phyloP scores from a whole-genome alignment of 345 rosid species.

The Capsella bursapastoris region DNA sequence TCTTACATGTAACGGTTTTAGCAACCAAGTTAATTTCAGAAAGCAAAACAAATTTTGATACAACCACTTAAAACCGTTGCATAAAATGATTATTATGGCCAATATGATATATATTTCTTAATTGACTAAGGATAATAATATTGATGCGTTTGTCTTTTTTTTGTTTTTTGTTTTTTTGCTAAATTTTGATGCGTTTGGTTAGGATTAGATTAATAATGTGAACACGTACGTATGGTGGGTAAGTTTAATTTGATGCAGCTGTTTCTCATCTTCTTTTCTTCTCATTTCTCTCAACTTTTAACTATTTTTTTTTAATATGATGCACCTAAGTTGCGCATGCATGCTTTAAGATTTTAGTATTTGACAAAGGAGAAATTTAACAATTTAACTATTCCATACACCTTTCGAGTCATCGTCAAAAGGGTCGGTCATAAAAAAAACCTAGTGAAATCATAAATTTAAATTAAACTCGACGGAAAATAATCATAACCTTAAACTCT shows the following conservation, averaged over 20 bases:
- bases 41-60: background rate
- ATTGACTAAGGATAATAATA: constrained; percentile 7
- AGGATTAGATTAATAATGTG: constrained; percentile 30
- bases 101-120: background rate
- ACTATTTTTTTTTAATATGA: constrained; percentile 17
- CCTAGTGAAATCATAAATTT: background rate
- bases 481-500: background rate
- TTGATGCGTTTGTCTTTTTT: background rate
- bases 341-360: constrained; percentile 30
- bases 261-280: constrained; percentile 8
- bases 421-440: constrained; percentile 20
- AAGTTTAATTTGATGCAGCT: constrained; percentile 18
- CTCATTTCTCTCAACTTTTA: background rate
- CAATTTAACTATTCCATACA: constrained; percentile 6
- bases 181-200: constrained; percentile 17
- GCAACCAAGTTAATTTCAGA: background rate
- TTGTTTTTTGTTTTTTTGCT: no score
- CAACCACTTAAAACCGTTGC: background rate
- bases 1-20: background rate
- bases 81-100: constrained; percentile 13
- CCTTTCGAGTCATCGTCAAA: constrained; percentile 11
- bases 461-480: background rate
- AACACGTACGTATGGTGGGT: background rate
- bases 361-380: background rate
- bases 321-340: constrained; percentile 45